Evolutionary conservation across 1,284 basidiomycete species (phyloP), one percentile per base, ranked within the genome.

Genomic region (Kwoniella shivajii): DNA sequence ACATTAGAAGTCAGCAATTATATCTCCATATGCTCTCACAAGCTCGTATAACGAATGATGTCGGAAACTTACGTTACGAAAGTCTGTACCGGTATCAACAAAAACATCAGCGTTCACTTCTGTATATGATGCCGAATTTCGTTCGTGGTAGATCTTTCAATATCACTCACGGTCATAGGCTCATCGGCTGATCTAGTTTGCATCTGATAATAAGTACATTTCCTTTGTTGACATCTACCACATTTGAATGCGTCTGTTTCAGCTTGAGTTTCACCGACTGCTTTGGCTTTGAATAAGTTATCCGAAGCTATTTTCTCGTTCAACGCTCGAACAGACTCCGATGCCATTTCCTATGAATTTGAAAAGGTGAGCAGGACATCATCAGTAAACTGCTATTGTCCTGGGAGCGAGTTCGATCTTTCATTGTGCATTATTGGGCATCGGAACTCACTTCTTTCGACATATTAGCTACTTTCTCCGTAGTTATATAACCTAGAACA

Each of bases 181-280:
- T 95, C 93, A 80, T 97, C 93, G 34, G 93, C 93, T 72, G 88
- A 90, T 62, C 93, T 84, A 5, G 93, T 97, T 75, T 97, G 92
- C 71, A 90, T 91, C 80, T 95, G 93, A 67, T 92, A 89, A 73
- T 96, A 96, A 45, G 89, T 86, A 68, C 90, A 92, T 80, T 92
- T 91, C 66, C 90, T 81, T 82, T 91, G 87, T 65, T 90, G 91
- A 85, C 95, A 99, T 67, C 90, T 85, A 18, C 86, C 83, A 72
- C 96, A 99, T 76, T 98, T 92, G 88, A 99, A 99, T 1, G 92
- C 92, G 66, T 95, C 92, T 0, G 96, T 99, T 77, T 99, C 95
- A 14, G 95, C 94, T 77, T 90, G 85, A 56, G 86, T 88, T 63
- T 94, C 89, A 14, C 84, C 90, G 0, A 94, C 95, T 3, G 89